Evolutionary conservation across 176 grass and related monocot genomes (phyloP), one percentile per base, ranked within the genome.

Genomic region (Saccharum spontaneum): DNA sequence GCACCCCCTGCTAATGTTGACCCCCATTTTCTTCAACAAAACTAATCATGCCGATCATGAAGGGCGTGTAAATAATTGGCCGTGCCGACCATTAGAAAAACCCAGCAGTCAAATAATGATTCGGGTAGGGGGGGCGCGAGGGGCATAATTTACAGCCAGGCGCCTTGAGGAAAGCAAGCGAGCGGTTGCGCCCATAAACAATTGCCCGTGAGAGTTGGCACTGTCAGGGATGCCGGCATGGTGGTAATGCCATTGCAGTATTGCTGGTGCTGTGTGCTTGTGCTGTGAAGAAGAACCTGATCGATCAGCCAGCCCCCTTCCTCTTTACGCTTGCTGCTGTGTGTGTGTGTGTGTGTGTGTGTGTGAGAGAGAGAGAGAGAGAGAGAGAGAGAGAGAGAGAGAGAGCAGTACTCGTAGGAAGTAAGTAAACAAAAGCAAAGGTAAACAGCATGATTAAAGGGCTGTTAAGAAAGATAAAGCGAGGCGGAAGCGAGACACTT

Each of bases 371-470:
- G 22, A 10, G 52, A 4, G n/a, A n/a, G n/a, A n/a, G 48, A 17
- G 15, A 73, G 87, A 55, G 17, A 55, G 52, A 55, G 17, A n/a
- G 54, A n/a, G 48, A 17, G 15, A 73, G 87, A 55, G 17, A 55
- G 52, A 55, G 17, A n/a, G 54, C 71, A 71, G 24, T 18, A 62
- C 28, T 69, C 69, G 79, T 77, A 65, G 67, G 67, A 45, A 73
- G 73, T 73, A 87, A 84, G 36, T 78, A 69, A 91, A 91, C 71
- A 84, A 92, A 90, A 87, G 68, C 80, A 93, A 93, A 93, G 88
- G 73, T 90, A 88, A 93, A 75, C 88, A 93, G 68, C 88, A 93
- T 85, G 85, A 88, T 90, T 93, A 90, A 93, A 93, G 85, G 41
- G 86, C 78, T 84, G 78, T 93, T 90, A 85, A 83, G 23, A 93